These are phyloP conservation scores for Fusarium udum DNA, from an alignment of 2,329 filamentous ascomycete genomes.

Conservation along the genomic window DNA sequence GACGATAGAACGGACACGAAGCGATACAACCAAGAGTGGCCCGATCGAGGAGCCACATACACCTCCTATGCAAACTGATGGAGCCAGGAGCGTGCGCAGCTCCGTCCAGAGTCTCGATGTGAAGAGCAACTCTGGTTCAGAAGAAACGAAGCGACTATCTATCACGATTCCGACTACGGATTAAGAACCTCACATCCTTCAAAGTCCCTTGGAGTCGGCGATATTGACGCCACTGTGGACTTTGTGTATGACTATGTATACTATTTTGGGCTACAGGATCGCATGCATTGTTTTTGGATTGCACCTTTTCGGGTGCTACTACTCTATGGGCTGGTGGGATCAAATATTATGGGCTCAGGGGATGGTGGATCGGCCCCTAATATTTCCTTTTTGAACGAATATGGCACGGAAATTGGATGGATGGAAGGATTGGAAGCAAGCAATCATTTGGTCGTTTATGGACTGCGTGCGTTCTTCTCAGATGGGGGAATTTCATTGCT, in stretches of 20 bases:
- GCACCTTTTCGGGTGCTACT: neutral
- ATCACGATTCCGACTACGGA: constrained; percentile 42
- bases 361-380: neutral
- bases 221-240: neutral
- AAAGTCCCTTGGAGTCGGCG: neutral
- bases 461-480: neutral
- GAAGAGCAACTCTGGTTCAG: constrained; percentile 37
- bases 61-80: constrained; percentile 45
- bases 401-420: constrained; percentile 18
- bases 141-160: constrained; percentile 43
- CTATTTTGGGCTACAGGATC: constrained; percentile 29
- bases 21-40: constrained; percentile 22
- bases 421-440: constrained; percentile 7
- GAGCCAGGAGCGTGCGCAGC: constrained; percentile 37
- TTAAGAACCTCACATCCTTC: constrained; percentile 6
- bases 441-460: constrained; percentile 5
- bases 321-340: neutral
- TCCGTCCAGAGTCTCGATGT: constrained; percentile 44
- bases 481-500: constrained; percentile 9
- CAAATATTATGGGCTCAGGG: constrained; percentile 3
- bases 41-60: constrained; percentile 43
- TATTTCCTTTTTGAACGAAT: constrained; percentile 24
- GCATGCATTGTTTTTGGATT: constrained; percentile 26
- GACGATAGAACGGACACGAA: constrained; percentile 32
- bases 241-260: constrained; percentile 41